These are phyloP conservation scores for Plasmodium vinckei DNA, from an alignment of 169 alveolate species.

Conservation along the genomic window DNA sequence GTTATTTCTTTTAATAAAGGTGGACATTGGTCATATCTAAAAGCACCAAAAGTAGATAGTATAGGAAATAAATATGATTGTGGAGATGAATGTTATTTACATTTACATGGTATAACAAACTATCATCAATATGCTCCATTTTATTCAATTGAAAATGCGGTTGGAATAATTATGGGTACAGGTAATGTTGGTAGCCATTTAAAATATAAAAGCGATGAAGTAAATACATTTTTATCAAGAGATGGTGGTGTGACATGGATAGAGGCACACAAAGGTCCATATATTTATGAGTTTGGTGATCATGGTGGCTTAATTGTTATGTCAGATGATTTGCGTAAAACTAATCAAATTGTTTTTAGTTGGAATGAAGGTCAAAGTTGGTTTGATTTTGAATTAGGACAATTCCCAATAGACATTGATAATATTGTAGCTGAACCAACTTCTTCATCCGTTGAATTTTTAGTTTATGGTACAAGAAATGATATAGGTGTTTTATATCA, in stretches of 20 bases:
- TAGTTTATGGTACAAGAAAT: conserved; percentile 95
- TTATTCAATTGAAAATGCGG: conserved; percentile 96
- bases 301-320: conserved; percentile 98
- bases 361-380: conserved; percentile 98
- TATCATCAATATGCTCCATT: conserved; percentile 94
- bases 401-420: conserved; percentile 91
- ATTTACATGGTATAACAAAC: conserved; percentile 93
- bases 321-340: conserved; percentile 94
- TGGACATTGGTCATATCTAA: conserved; percentile 96
- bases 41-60: conserved; percentile 96
- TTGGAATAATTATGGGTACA: conserved; percentile 97
- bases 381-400: conserved; percentile 94
- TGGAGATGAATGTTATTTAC: conserved; percentile 95
- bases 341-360: conserved; percentile 92
- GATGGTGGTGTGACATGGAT: conserved; percentile 99
- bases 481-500: conserved; percentile 94
- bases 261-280: conserved; percentile 98
- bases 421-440: conserved; percentile 97
- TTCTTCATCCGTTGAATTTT: conserved; percentile 94
- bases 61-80: conserved; percentile 93
- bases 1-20: conserved; percentile 98
- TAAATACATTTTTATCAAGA: conserved; percentile 95
- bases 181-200: conserved; percentile 96
- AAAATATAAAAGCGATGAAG: conserved; percentile 89
- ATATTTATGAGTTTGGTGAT: conserved; percentile 98